A percentile compares a stretch with the other conserved stretches of the same genome.
Evolutionary conservation across 2,329 filamentous ascomycete species (phyloP).

Genomic region (Ophiostoma sp.): DNA sequence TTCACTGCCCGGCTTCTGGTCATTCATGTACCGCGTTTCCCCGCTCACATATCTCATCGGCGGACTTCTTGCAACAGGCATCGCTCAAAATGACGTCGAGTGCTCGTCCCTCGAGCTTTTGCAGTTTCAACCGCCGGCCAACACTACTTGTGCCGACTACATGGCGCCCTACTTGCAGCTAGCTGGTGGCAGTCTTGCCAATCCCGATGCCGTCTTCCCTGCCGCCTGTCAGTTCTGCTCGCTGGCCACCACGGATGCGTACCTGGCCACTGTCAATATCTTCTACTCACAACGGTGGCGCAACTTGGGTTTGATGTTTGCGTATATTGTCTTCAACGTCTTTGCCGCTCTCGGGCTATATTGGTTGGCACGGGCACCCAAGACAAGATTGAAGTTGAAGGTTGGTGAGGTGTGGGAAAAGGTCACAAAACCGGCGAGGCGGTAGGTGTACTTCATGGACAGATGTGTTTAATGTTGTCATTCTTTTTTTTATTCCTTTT

Average conservation of each 20-base stretch:
- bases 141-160: slow-evolving; percentile 65
- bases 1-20: slow-evolving; percentile 70
- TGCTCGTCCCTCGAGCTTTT: slow-evolving; percentile 61
- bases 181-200: slow-evolving; percentile 59
- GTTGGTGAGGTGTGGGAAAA: background rate
- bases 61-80: slow-evolving; percentile 66
- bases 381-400: background rate
- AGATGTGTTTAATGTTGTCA: too few species aligned
- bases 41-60: slow-evolving; percentile 62
- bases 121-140: slow-evolving; percentile 62
- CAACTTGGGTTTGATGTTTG: slow-evolving; percentile 70
- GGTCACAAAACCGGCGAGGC: too few species aligned
- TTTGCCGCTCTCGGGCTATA: slow-evolving; percentile 30
- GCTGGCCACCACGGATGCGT: slow-evolving; percentile 63
- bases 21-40: slow-evolving; percentile 71
- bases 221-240: slow-evolving; percentile 67
- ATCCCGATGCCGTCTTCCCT: slow-evolving; percentile 52
- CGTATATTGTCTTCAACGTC: slow-evolving; percentile 65
- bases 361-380: slow-evolving; percentile 27
- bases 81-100: slow-evolving; percentile 55
- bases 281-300: slow-evolving; percentile 62
- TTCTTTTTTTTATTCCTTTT: too few species aligned
- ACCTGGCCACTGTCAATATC: slow-evolving; percentile 48
- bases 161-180: slow-evolving; percentile 56
- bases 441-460: too few species aligned